A percentile compares a stretch with the other conserved stretches of the same genome.
phyloP scores from a whole-genome alignment of 2,329 filamentous ascomycete species.

The Fusarium anthophilum region DNA sequence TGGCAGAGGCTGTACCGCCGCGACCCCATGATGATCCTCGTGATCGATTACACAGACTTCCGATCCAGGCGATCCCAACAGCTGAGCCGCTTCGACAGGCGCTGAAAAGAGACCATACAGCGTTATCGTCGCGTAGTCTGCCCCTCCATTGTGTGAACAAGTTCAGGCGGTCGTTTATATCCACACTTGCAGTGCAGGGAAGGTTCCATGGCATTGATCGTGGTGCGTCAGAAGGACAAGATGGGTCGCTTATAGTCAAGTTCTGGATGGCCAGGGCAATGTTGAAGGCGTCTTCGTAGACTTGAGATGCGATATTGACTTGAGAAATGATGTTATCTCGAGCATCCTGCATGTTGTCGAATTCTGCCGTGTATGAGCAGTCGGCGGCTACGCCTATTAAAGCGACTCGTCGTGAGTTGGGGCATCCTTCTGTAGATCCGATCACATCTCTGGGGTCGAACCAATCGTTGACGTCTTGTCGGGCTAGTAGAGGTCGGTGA shows the following conservation, averaged over 20 bases:
- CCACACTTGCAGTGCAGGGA: constrained; percentile 66
- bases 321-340: constrained; percentile 78
- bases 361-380: constrained; percentile 79
- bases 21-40: constrained; percentile 53
- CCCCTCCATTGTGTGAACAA: constrained; percentile 86
- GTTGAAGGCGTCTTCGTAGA: constrained; percentile 89
- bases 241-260: constrained; percentile 73
- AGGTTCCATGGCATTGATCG: constrained; percentile 79
- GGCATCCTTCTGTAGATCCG: constrained; percentile 80
- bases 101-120: constrained; percentile 85
- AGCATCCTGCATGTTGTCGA: constrained; percentile 69
- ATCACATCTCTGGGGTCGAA: constrained; percentile 54
- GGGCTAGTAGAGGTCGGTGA: background rate
- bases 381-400: constrained; percentile 92
- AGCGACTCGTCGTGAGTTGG: constrained; percentile 81
- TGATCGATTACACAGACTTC: constrained; percentile 72
- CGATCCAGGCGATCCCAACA: constrained; percentile 88
- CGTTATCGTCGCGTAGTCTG: constrained; percentile 73
- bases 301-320: constrained; percentile 82
- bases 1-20: constrained; percentile 88
- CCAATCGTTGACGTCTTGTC: background rate
- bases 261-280: constrained; percentile 86
- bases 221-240: constrained; percentile 69
- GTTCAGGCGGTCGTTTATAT: constrained; percentile 78
- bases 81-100: constrained; percentile 79